Conservation (phyloP, 176 grass and related monocot species). For the Oryza coarctata region DNA sequence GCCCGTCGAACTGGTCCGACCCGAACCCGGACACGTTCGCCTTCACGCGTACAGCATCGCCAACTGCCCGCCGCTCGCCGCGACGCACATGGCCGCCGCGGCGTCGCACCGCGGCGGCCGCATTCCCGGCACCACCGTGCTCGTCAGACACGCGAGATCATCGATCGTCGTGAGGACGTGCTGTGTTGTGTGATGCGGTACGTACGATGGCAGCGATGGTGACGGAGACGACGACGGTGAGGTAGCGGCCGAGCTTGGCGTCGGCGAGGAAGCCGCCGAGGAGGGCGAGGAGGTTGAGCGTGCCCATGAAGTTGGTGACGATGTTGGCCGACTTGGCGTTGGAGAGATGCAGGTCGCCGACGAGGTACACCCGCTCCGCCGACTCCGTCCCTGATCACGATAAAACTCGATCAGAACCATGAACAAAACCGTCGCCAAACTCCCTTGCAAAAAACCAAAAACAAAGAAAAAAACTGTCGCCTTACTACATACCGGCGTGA, state of each 20-base stretch:
- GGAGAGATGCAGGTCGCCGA: conserved; percentile 61
- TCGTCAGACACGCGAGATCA: not conserved
- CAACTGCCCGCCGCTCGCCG: conserved; percentile 42
- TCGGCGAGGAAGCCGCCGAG: conserved; percentile 66
- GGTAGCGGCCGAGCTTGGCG: conserved; percentile 56
- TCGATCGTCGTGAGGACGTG: not conserved
- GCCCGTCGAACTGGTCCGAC: conserved; percentile 54
- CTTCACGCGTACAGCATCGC: conserved; percentile 57
- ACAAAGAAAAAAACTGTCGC: too few species aligned
- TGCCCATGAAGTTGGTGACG: conserved; percentile 73
- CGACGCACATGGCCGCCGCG: conserved; percentile 20
- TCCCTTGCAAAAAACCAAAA: too few species aligned
- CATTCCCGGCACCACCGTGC: conserved; percentile 36
- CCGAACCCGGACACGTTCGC: conserved; percentile 68
- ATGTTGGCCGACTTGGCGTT: conserved; percentile 51
- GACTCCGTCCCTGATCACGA: conserved; percentile 38
- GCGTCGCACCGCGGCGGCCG: conserved; percentile 20
- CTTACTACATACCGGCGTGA: not conserved
- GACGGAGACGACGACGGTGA: conserved; percentile 41
- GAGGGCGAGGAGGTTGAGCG: conserved; percentile 66
- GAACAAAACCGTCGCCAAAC: not conserved
- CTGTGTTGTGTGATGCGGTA: too few species aligned
- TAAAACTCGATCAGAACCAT: not conserved
- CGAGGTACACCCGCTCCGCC: conserved; percentile 62
- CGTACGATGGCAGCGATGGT: conserved; percentile 43